Percentiles rank a stretch among this genome's conserved stretches.
Conservation (phyloP, 768 basidiomycete species). For the Naganishia onofrii region DNA sequence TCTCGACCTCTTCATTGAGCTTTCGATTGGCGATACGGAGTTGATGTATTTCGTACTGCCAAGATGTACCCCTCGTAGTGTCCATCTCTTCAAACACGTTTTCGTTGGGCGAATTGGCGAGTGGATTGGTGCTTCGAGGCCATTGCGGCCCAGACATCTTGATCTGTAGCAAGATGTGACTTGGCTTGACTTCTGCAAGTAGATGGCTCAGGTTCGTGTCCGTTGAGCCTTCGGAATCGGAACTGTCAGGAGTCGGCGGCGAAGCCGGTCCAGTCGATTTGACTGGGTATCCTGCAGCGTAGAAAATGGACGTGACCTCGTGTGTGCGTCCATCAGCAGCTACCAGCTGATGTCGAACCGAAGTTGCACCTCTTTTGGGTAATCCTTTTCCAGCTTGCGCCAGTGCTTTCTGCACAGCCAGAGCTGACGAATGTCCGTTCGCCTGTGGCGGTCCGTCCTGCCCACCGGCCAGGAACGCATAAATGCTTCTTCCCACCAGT, state of each 20-base stretch:
- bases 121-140: slow-evolving; percentile 34
- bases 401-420: slow-evolving; percentile 42
- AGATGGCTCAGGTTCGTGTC: slow-evolving; percentile 28
- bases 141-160: slow-evolving; percentile 37
- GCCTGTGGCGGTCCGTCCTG: slow-evolving; percentile 40
- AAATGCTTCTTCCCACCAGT: slow-evolving; percentile 52
- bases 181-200: slow-evolving; percentile 35
- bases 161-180: slow-evolving; percentile 47
- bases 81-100: slow-evolving; percentile 76
- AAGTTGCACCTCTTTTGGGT: slow-evolving; percentile 27
- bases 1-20: slow-evolving; percentile 61
- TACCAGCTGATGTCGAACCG: slow-evolving; percentile 50
- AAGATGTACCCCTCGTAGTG: slow-evolving; percentile 67
- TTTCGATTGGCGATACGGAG: slow-evolving; percentile 69
- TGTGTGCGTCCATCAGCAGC: slow-evolving; percentile 39
- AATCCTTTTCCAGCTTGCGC: slow-evolving; percentile 37
- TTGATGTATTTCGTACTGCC: slow-evolving; percentile 91
- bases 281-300: slow-evolving; percentile 30
- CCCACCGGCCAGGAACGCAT: slow-evolving; percentile 45
- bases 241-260: slow-evolving; percentile 28
- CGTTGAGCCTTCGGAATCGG: slow-evolving; percentile 30
- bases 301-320: slow-evolving; percentile 52
- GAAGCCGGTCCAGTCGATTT: slow-evolving; percentile 13
- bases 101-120: slow-evolving; percentile 35
- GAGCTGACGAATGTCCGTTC: slow-evolving; percentile 10